Base-by-base conservation (phyloP, 1,284 basidiomycete genomes). In the Boletus semigastroideus region DNA sequence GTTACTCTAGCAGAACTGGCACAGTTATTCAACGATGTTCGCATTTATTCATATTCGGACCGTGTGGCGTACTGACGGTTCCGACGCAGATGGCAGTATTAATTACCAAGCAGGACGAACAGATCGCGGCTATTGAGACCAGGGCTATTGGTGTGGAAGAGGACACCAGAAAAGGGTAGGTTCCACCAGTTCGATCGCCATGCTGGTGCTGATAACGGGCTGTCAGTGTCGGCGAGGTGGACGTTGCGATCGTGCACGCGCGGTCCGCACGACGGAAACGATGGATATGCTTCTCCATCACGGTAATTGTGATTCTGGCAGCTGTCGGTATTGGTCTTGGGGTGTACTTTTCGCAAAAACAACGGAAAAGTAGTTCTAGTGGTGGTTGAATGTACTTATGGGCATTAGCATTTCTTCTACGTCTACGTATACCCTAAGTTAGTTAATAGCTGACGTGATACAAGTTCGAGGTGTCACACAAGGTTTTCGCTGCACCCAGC, bases 1-100 rank as follows among this genome's bases (percentile, higher is more conserved):
- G 77, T 80, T 60, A 97, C 94, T 3, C 73, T 98, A 46, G 86
- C 83, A 22, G 94, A 98, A 69, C 79, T 98, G 48, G 90, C 88
- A 1, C 90, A 93, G 67, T 75, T 98, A 57, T 94, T 97, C 72
- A 83, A 83, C 58, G 95, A 98, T 64, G 83, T 81, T 43, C n/a
- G 59, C 51, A 27, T 52, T n/a, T 13, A 22, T 47, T 49, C 10
- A 49, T 28, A 25, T 22, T 50, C 27, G 22, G 5, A 28, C 31
- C 19, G 12, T 13, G 25, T 14, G 3, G 10, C 12, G 7, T 40
- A 17, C 51, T 62, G 43, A 60, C 37, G 45, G 13, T 41, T 22
- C 5, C 39, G 4, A 33, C 33, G 1, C 57, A 92, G 86, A 88
- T 94, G 90, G 83, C 82, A 46, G 79, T 85, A 56, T 72, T 94